Base-by-base conservation (phyloP, 208 protist species). In the Angomonas deanei region DNA sequence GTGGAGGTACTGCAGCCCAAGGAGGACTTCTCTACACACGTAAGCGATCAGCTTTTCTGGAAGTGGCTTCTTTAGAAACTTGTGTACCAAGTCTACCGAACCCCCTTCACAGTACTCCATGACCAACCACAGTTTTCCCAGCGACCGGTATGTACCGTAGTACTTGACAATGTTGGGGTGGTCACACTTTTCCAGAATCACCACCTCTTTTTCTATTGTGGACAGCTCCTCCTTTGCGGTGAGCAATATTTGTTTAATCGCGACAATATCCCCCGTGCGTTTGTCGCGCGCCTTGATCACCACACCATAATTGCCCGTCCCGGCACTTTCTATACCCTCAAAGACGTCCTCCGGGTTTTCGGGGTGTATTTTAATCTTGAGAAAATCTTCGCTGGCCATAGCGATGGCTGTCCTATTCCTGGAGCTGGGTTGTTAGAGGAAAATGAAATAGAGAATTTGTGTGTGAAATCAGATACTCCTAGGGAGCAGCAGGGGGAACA, bases 301-400 rank as follows among this genome's bases (percentile, higher is more conserved):
- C 26, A 97, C 91, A 26, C 98, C 98, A 62, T 98, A 99, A 57
- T 97, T 98, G 28, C 98, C 98, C 47, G 96, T 66, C 31, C 91
- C 91, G 48, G 91, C 77, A 36, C 64, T 89, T 32, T 92, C 88
- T 1, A 93, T 38, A 49, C 85, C 79, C 58, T 93, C 86, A 47
- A 92, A 96, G 17, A 91, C 48, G 28, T 92, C 80, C 50, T 89
- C 80, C 2, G 90, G 90, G 50, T 94, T 80, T 36, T 85, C 81
- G 15, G 79, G 80, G 0, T 72, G 66, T 49, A 92, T 78, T 42
- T 82, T 57, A 49, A 94, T 82, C 34, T 60, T 60, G 1, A 60
- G 27, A 21, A 48, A 33, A 1, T 60, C 33, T 11, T 60, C 55
- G 6, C 32, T 60, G 10, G 50, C 42, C 42, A 50, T 50, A n/a